Base-by-base conservation (phyloP, 1,284 basidiomycete species). In the Vanrija pseudolonga region DNA sequence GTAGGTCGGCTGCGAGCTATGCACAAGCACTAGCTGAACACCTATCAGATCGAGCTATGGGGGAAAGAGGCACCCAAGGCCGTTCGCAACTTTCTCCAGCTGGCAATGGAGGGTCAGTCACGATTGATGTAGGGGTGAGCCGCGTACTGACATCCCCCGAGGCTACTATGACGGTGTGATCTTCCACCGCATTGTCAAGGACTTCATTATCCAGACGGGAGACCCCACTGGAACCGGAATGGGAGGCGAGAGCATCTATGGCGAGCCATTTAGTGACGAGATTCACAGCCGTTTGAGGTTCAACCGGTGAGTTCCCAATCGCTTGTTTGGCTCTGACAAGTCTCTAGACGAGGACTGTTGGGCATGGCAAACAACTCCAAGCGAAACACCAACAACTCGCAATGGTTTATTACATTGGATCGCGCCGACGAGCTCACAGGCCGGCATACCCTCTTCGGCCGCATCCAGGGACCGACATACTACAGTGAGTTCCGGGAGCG, bases 131-230 rank as follows among this genome's bases (percentile, higher is more conserved):
- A 19, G 11, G 7, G 2, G 12, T 6, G 9, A 14, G 2, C 66
- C 59, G 57, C n/a, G 53, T 55, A 38, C 51, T 56, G 49, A 50
- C 50, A 15, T 42, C 38, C 42, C 36, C 67, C 26, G 3, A 92
- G 91, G 94, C 6, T 98, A 96, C 76, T 98, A 98, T 76, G 95
- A 98, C 64, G 87, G 88, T 40, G 85, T 90, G 50, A 87, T 94
- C 55, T 98, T 96, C 66, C 94, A 98, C 74, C 85, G 95, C 83
- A 85, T 77, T 19, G 81, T 62, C 7, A 88, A 91, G 2, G 83
- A 84, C 26, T 97, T 98, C 71, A 83, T 96, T 47, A 85, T 96
- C 3, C 95, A 98, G 73, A 91, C 92, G 2, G 95, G 95, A n/a
- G 95, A 98, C 69, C 86, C 84, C 54, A 93, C 92, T 0, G 91